Base-by-base conservation (phyloP, 345 rosid genomes). In the Ailanthus altissimus region DNA sequence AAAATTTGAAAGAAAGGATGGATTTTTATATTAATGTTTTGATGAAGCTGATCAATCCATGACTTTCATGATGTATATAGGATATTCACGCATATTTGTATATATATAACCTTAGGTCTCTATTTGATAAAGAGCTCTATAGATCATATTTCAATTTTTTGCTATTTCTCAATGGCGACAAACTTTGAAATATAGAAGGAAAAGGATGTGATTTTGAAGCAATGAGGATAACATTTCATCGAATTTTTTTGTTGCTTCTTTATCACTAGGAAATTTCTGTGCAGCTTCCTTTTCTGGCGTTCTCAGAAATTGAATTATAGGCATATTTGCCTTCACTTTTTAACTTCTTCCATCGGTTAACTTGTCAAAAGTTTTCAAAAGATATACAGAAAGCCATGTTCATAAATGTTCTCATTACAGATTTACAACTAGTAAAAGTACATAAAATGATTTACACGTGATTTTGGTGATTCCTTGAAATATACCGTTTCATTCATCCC, bases 231-330 rank as follows among this genome's bases (percentile, higher is more conserved):
- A 47, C 45, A 45, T 26, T 26, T 46, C 67, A 11, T 25, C 6
- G 67, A 53, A n/a, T n/a, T n/a, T 0, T 15, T 75, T 43, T 65
- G 62, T 40, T 75, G 61, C 23, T 15, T 36, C 43, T 38, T 26
- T 12, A 51, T 25, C 21, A 21, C 57, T 9, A 54, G 84, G 84
- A 81, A 81, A 67, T 73, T 81, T 81, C 84, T 68, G 0, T 47
- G 86, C 80, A 81, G 20, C 71, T 84, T 84, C 86, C 76, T 80
- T 50, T 40, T 5, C 62, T 38, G 74, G 74, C 45, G 40, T 11
- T 53, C 26, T 25, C 13, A 7, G 8, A 15, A 38, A n/a, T 2
- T 7, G 36, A 50, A 28, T 53, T 54, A 2, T 11, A 6, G 47
- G 38, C 62, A 70, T 51, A 47, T 5, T 32, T 8, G 25, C 16